Conservation (phyloP, 805 yeast genomes). For the Wickerhamomyces ciferrii region DNA sequence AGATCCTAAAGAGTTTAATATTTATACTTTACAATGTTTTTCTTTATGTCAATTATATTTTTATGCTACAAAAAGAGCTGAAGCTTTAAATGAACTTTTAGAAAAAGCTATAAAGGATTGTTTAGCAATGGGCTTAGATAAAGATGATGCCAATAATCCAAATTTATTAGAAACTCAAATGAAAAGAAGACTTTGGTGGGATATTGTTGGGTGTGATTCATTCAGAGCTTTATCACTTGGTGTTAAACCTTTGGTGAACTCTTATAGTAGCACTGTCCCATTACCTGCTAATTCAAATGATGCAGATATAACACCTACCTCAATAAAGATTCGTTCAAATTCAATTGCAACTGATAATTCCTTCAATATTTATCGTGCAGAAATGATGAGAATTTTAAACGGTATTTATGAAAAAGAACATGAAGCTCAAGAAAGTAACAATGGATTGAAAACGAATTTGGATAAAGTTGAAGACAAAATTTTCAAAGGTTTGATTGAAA, state of each 20-base stretch:
- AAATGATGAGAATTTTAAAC: constrained; percentile 22
- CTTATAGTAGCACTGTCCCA: constrained; percentile 23
- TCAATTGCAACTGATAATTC: constrained; percentile 22
- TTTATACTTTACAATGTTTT: constrained; percentile 19
- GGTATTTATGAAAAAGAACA: constrained; percentile 21
- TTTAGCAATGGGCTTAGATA: constrained; percentile 19
- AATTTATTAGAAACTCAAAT: constrained; percentile 22
- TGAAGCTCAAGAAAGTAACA: constrained; percentile 5
- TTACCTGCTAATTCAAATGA: constrained; percentile 28
- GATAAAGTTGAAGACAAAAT: constrained; percentile 11
- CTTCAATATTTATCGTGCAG: constrained; percentile 21
- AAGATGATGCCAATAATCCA: constrained; percentile 19
- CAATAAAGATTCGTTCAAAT: constrained; percentile 13
- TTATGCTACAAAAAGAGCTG: constrained; percentile 23
- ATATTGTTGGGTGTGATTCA: constrained; percentile 24
- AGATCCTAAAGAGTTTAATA: constrained; percentile 10
- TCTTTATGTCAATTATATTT: constrained; percentile 23
- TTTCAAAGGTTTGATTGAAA: constrained; percentile 20
- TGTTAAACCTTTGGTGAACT: constrained; percentile 16
- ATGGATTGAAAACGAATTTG: constrained; percentile 11
- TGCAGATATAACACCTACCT: constrained; percentile 20
- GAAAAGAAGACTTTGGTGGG: constrained; percentile 28
- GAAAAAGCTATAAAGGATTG: constrained; percentile 19
- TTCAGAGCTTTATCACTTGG: constrained; percentile 21
- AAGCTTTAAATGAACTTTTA: constrained; percentile 17